Evolutionary conservation across 2,329 filamentous ascomycete species (phyloP).

Genomic region (Alternaria incomplexa): DNA sequence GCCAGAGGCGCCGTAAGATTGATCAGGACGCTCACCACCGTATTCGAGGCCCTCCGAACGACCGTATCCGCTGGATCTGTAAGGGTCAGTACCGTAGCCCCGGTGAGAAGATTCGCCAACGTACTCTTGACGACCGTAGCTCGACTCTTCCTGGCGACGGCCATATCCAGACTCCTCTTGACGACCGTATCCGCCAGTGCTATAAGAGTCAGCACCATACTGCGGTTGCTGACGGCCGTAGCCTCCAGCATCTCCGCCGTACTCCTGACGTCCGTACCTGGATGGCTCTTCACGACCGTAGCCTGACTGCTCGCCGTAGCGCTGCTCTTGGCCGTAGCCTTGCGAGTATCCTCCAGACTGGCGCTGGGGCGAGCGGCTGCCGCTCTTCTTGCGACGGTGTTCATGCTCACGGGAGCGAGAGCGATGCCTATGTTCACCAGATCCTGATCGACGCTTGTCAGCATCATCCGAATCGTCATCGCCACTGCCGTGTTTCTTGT

Average conservation of each 20-base stretch:
- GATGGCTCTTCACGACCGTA: not conserved
- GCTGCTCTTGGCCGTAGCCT: constrained; percentile 31
- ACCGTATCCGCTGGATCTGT: constrained; percentile 19
- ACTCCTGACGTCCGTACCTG: not conserved
- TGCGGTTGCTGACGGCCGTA: constrained; percentile 9
- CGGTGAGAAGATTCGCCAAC: not conserved
- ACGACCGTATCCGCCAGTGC: constrained; percentile 11
- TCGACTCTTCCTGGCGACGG: constrained; percentile 1
- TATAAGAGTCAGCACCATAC: constrained; percentile 5
- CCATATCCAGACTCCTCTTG: constrained; percentile 10
- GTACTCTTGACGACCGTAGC: constrained; percentile 2
- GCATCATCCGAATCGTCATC: constrained; percentile 21
- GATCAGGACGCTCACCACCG: constrained; percentile 15
- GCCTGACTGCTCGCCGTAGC: constrained; percentile 26
- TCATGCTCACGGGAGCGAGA: constrained; percentile 23
- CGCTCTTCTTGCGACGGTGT: constrained; percentile 25
- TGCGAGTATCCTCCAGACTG: constrained; percentile 26
- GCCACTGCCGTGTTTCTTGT: constrained; percentile 19
- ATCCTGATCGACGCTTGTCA: constrained; percentile 30
- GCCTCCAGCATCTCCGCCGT: constrained; percentile 4
- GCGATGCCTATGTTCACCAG: constrained; percentile 17
- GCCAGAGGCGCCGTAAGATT: constrained; percentile 14
- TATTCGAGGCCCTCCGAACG: constrained; percentile 16
- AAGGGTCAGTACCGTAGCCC: constrained; percentile 4
- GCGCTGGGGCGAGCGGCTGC: constrained; percentile 30